phyloP scores from a whole-genome alignment of 257 asterid species.

The Primulina tabacum region DNA sequence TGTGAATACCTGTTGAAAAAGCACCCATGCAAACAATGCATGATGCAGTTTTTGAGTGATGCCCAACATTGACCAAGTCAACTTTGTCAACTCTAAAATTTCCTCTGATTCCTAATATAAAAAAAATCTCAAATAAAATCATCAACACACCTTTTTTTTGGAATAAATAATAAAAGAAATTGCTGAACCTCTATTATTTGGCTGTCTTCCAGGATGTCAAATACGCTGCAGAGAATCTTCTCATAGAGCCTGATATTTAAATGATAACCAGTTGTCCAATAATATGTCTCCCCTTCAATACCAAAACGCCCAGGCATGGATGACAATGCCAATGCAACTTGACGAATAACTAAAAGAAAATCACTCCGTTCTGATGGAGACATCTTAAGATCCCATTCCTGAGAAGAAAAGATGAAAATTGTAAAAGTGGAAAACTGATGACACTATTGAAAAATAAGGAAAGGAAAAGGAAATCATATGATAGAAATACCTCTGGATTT shows the following conservation, averaged over 20 bases:
- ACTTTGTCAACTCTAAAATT: conserved; percentile 61
- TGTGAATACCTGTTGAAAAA: conserved; percentile 79
- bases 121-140: conserved; percentile 26
- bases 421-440: conserved; percentile 22
- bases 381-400: conserved; percentile 89
- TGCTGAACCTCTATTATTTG: conserved; percentile 75
- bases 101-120: conserved; percentile 76
- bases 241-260: conserved; percentile 78
- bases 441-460: conserved; percentile 18
- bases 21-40: conserved; percentile 83
- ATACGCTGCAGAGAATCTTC: conserved; percentile 77
- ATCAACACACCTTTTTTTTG: conserved; percentile 5
- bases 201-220: conserved; percentile 89
- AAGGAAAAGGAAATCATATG: not conserved
- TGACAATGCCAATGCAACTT: conserved; percentile 55
- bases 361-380: conserved; percentile 72
- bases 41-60: conserved; percentile 75
- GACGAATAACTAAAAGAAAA: conserved; percentile 60
- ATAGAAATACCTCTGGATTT: conserved; percentile 55
- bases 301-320: conserved; percentile 74
- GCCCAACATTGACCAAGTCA: conserved; percentile 88
- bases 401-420: conserved; percentile 28
- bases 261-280: conserved; percentile 83
- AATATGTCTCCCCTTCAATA: conserved; percentile 75
- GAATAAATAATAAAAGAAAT: conserved; percentile 9